Percentiles rank a stretch among this genome's conserved stretches.
Evolutionary conservation across 2,329 filamentous ascomycete species (phyloP).

Genomic region (Alternaria sp.): DNA sequence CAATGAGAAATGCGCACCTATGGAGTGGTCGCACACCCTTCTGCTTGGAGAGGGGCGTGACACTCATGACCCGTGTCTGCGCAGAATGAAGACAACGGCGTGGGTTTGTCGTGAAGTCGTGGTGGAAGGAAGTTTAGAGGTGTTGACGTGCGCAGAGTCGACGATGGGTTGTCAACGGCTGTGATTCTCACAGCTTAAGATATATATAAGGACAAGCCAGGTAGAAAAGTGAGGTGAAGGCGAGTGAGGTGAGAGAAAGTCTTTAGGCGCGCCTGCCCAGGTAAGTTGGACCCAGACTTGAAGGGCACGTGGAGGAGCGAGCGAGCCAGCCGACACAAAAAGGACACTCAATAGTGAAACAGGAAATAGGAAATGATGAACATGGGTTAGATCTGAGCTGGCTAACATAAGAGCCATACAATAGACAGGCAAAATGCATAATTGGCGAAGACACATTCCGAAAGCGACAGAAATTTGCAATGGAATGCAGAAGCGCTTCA

Average conservation of each 20-base stretch:
- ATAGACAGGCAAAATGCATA: not conserved
- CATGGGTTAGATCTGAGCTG: not conserved
- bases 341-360: not conserved
- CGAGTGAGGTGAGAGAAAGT: not conserved
- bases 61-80: too few relatives aligned
- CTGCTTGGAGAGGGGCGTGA: too few relatives aligned
- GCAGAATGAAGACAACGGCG: too few relatives aligned
- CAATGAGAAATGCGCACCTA: too few relatives aligned
- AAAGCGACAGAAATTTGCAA: constrained; percentile 11
- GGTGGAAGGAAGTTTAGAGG: too few relatives aligned
- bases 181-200: too few relatives aligned
- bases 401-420: not conserved
- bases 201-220: too few relatives aligned
- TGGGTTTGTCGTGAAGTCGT: too few relatives aligned
- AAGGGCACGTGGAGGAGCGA: not conserved
- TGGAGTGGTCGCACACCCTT: too few relatives aligned
- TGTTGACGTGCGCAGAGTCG: too few relatives aligned
- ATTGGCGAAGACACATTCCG: not conserved
- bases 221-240: not conserved
- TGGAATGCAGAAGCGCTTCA: not conserved
- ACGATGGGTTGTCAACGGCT: too few relatives aligned
- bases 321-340: not conserved
- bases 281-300: not conserved
- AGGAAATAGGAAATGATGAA: not conserved
- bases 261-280: not conserved